A percentile compares a stretch with the other conserved stretches of the same genome.
Evolutionary conservation across 306 rosid species (phyloP).

Genomic region (Sicyos baderoa): DNA sequence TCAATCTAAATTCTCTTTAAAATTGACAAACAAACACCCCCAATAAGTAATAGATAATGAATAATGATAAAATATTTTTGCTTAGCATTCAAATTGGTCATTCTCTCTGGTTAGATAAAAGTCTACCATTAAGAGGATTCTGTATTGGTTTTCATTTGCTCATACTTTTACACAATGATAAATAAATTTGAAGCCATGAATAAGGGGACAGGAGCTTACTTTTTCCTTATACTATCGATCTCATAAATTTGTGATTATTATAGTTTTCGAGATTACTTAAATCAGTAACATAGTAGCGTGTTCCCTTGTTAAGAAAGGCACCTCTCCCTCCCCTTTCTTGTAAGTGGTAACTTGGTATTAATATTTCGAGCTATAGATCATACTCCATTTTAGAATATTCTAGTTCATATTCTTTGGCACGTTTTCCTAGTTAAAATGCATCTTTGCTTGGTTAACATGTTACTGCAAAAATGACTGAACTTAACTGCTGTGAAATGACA

Average conservation of each 20-base stretch:
- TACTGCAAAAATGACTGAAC: slow-evolving; percentile 10
- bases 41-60: slow-evolving; percentile 4
- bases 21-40: too few relatives aligned
- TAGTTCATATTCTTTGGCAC: slow-evolving; percentile 5
- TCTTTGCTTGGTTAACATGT: slow-evolving; percentile 7
- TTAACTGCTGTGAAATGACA: slow-evolving; percentile 36
- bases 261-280: background rate
- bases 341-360: background rate
- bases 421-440: background rate
- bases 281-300: background rate
- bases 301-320: background rate
- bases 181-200: slow-evolving; percentile 9
- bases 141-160: background rate
- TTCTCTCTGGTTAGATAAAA: background rate
- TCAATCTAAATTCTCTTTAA: too few relatives aligned
- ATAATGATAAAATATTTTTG: background rate
- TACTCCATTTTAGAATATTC: background rate
- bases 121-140: background rate
- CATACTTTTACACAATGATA: slow-evolving; percentile 1
- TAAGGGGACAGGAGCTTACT: background rate
- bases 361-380: background rate
- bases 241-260: background rate
- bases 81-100: background rate
- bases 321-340: background rate
- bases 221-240: background rate